Evolutionary conservation across 345 rosid species (phyloP).

Genomic region (Melaleuca quinquenervia): DNA sequence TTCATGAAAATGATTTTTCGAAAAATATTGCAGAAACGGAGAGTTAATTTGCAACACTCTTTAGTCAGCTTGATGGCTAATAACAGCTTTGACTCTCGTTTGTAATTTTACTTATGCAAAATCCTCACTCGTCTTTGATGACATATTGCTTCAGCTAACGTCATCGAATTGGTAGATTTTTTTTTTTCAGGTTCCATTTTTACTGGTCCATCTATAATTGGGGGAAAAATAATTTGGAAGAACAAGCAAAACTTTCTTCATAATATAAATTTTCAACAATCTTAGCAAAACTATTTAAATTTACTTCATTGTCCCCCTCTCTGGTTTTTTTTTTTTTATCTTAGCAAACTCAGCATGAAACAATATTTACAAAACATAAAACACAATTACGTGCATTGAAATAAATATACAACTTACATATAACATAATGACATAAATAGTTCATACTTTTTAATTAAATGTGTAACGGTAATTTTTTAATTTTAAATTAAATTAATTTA

Average conservation of each 20-base stretch:
- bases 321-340: neutral
- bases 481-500: too few species aligned
- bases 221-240: neutral
- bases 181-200: neutral
- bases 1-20: too few species aligned
- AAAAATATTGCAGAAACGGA: too few species aligned
- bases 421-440: too few species aligned
- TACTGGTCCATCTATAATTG: neutral
- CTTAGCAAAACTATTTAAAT: neutral
- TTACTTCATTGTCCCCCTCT: neutral
- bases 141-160: neutral
- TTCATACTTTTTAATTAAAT: too few species aligned
- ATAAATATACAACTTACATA: too few species aligned
- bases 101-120: neutral
- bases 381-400: neutral
- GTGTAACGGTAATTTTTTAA: too few species aligned
- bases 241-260: neutral
- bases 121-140: neutral
- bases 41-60: too few species aligned
- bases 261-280: too few species aligned
- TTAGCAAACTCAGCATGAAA: neutral
- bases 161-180: neutral
- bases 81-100: too few species aligned
- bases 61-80: neutral
- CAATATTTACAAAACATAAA: neutral